Evolutionary conservation across 371 early-diverging fungal species (phyloP).

Genomic region (Thermomucor indicae-seudaticae): DNA sequence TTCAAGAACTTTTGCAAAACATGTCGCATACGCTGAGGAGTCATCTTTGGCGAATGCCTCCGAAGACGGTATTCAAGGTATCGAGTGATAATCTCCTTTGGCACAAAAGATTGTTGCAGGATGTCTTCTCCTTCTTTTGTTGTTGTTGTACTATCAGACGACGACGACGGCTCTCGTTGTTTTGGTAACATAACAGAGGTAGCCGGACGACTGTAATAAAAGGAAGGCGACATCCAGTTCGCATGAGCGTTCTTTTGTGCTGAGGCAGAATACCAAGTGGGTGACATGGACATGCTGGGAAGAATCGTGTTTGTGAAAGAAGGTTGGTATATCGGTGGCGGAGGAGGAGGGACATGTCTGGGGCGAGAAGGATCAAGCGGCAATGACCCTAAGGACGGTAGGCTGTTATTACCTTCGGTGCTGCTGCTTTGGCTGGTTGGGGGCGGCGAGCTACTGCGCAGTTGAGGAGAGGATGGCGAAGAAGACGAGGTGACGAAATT

Average conservation of each 20-base stretch:
- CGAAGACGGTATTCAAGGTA: constrained; percentile 42
- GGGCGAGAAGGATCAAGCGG: too few species aligned
- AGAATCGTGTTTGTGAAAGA: constrained; percentile 37
- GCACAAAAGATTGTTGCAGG: constrained; percentile 22
- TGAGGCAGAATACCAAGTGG: constrained; percentile 48
- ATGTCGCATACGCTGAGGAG: constrained; percentile 44
- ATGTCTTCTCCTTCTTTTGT: constrained; percentile 3
- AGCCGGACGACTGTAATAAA: constrained; percentile 44
- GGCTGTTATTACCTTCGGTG: background rate
- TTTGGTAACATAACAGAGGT: constrained; percentile 35
- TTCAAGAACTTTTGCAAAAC: constrained; percentile 44
- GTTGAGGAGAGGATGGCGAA: constrained; percentile 9
- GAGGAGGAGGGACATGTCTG: constrained; percentile 11
- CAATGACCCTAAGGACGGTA: constrained; percentile 4
- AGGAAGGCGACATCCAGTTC: constrained; percentile 49
- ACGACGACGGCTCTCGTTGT: constrained; percentile 5
- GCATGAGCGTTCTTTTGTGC: constrained; percentile 42
- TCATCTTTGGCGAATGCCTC: constrained; percentile 41
- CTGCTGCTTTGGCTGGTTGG: background rate
- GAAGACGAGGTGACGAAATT: constrained; percentile 18
- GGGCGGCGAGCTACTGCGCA: constrained; percentile 4
- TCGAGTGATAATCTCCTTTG: constrained; percentile 39
- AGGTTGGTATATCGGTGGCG: constrained; percentile 36
- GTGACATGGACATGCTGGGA: constrained; percentile 44
- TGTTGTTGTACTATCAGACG: constrained; percentile 3